Conservation (phyloP, 805 yeast species). For the baker's yeast (Saccharomyces cerevisiae) region DNA sequence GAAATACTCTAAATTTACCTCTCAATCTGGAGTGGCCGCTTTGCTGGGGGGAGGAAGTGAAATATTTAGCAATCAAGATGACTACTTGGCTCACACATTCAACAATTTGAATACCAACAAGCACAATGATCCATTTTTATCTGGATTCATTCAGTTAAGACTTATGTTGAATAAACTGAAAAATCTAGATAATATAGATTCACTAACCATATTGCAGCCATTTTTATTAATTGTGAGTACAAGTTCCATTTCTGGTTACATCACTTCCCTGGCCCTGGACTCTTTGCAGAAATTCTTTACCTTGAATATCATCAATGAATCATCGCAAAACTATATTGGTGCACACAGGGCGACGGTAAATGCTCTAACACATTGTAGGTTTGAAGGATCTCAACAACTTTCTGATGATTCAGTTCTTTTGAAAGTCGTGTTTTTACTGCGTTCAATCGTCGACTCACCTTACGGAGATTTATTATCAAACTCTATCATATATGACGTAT, state of each 20-base stretch:
- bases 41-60: slow-evolving; percentile 65
- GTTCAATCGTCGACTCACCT: slow-evolving; percentile 54
- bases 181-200: slow-evolving; percentile 50
- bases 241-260: slow-evolving; percentile 75
- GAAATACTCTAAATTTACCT: slow-evolving; percentile 64
- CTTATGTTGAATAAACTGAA: slow-evolving; percentile 54
- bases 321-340: slow-evolving; percentile 56
- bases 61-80: slow-evolving; percentile 41
- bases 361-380: slow-evolving; percentile 85
- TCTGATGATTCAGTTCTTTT: slow-evolving; percentile 87
- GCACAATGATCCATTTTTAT: slow-evolving; percentile 49
- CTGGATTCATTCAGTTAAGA: slow-evolving; percentile 73
- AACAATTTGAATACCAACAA: slow-evolving; percentile 25
- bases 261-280: slow-evolving; percentile 72
- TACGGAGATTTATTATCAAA: slow-evolving; percentile 63
- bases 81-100: slow-evolving; percentile 29
- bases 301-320: slow-evolving; percentile 53
- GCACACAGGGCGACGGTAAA: slow-evolving; percentile 36
- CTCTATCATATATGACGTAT: slow-evolving; percentile 73
- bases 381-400: slow-evolving; percentile 88
- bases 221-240: slow-evolving; percentile 77
- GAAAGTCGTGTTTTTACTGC: slow-evolving; percentile 71
- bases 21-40: slow-evolving; percentile 65
- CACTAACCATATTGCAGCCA: slow-evolving; percentile 74
- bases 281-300: slow-evolving; percentile 67